Evolutionary conservation across 2,329 filamentous ascomycete genomes (phyloP).

Genomic region (Sarocladium oryzae): DNA sequence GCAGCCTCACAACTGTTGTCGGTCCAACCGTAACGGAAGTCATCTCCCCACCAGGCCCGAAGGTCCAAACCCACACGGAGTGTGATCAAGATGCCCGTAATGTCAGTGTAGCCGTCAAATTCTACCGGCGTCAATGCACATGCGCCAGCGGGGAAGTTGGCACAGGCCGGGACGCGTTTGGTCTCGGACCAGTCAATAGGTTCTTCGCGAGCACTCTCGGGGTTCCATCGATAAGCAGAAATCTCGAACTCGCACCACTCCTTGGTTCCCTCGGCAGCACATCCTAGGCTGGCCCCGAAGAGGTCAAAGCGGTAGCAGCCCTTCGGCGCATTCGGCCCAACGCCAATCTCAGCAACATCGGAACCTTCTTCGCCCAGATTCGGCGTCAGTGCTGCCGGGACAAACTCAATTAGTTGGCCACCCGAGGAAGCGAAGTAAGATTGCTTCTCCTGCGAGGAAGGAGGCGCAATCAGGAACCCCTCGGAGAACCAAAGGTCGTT

Average conservation of each 20-base stretch:
- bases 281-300: constrained; percentile 31
- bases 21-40: constrained; percentile 33
- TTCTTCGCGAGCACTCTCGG: constrained; percentile 24
- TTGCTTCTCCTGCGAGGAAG: constrained; percentile 22
- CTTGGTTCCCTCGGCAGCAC: constrained; percentile 27
- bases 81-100: constrained; percentile 32
- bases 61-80: constrained; percentile 30
- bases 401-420: constrained; percentile 32
- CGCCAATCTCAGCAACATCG: constrained; percentile 32
- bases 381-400: constrained; percentile 28
- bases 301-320: constrained; percentile 34
- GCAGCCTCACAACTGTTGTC: constrained; percentile 34
- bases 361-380: constrained; percentile 19
- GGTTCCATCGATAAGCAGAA: constrained; percentile 33
- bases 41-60: constrained; percentile 36
- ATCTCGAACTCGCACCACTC: constrained; percentile 35
- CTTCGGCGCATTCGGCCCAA: constrained; percentile 29
- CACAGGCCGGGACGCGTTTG: constrained; percentile 31
- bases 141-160: constrained; percentile 24
- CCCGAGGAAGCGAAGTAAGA: constrained; percentile 32
- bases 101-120: constrained; percentile 30
- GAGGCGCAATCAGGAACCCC: constrained; percentile 32
- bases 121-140: constrained; percentile 29
- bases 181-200: constrained; percentile 34
- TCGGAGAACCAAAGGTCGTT: constrained; percentile 36